Conservation (phyloP, 2,329 filamentous ascomycete genomes). For the Penicillium sp. region DNA sequence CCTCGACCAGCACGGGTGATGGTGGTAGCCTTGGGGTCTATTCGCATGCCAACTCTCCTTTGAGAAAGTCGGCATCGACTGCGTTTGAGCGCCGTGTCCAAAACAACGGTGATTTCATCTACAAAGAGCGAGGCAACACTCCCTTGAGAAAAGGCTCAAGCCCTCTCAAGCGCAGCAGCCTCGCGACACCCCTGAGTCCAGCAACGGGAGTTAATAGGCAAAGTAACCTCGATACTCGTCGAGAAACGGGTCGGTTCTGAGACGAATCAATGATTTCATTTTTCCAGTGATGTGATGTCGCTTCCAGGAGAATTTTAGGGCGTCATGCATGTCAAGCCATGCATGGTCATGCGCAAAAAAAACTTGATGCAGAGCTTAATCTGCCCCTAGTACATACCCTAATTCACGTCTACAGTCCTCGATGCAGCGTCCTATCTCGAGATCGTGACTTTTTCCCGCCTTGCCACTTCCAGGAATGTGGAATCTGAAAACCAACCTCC, state of each 20-base stretch:
- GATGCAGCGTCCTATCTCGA: slow-evolving; percentile 5
- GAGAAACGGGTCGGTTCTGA: slow-evolving; percentile 31
- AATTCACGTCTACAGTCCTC: neutral
- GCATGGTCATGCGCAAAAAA: neutral
- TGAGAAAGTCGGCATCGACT: slow-evolving; percentile 70
- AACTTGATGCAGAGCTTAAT: neutral
- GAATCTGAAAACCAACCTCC: neutral
- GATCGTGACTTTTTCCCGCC: slow-evolving; percentile 1
- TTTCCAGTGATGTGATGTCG: slow-evolving; percentile 1
- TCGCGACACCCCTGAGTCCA: slow-evolving; percentile 35
- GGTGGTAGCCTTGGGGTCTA: slow-evolving; percentile 78
- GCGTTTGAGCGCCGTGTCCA: slow-evolving; percentile 46
- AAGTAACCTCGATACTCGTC: slow-evolving; percentile 27
- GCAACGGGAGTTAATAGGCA: slow-evolving; percentile 32
- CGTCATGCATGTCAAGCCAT: neutral
- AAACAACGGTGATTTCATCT: slow-evolving; percentile 36
- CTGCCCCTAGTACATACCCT: slow-evolving; percentile 7
- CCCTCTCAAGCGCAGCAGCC: slow-evolving; percentile 43
- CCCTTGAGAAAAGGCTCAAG: slow-evolving; percentile 39
- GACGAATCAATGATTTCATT: slow-evolving; percentile 9
- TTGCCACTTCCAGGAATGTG: slow-evolving; percentile 18
- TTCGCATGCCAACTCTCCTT: slow-evolving; percentile 72
- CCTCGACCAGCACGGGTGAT: slow-evolving; percentile 47
- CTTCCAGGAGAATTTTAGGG: slow-evolving; percentile 2
- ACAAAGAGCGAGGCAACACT: slow-evolving; percentile 35